phyloP scores from a whole-genome alignment of 768 basidiomycete species.

The Tulasnella sp. region DNA sequence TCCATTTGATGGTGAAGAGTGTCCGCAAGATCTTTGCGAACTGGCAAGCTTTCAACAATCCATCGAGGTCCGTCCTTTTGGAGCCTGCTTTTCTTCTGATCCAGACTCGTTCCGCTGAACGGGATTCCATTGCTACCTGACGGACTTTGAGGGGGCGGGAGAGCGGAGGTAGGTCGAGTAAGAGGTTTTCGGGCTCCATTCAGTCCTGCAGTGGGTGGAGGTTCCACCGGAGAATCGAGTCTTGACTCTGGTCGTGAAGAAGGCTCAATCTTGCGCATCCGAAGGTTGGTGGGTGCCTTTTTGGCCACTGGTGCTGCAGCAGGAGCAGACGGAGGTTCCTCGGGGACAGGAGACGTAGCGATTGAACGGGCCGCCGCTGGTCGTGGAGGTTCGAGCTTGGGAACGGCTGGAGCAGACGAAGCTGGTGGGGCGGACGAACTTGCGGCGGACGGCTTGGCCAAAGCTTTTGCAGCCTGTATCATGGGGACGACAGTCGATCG shows the following conservation, averaged over 20 bases:
- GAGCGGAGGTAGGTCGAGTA: slow-evolving; percentile 41
- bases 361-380: not conserved
- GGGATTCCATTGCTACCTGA: slow-evolving; percentile 39
- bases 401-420: not conserved
- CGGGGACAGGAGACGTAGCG: slow-evolving; percentile 20
- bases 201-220: slow-evolving; percentile 30
- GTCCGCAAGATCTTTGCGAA: slow-evolving; percentile 82
- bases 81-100: slow-evolving; percentile 61
- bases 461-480: slow-evolving; percentile 67
- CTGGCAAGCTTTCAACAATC: slow-evolving; percentile 81
- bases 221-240: slow-evolving; percentile 40
- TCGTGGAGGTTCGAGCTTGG: slow-evolving; percentile 1
- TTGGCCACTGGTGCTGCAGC: slow-evolving; percentile 38
- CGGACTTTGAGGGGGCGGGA: slow-evolving; percentile 36
- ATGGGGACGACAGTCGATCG: slow-evolving; percentile 76
- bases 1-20: slow-evolving; percentile 90
- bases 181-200: slow-evolving; percentile 40
- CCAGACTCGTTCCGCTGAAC: slow-evolving; percentile 53
- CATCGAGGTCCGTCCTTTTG: slow-evolving; percentile 75
- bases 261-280: slow-evolving; percentile 53
- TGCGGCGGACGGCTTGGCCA: slow-evolving; percentile 37
- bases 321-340: slow-evolving; percentile 26
- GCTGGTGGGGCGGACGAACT: slow-evolving; percentile 32
- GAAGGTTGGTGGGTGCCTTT: slow-evolving; percentile 51
- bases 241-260: slow-evolving; percentile 46